Percentiles rank a stretch among this genome's conserved stretches.
Evolutionary conservation across 495 filamentous ascomycete species (phyloP).

Genomic region (Daldinia childiae): DNA sequence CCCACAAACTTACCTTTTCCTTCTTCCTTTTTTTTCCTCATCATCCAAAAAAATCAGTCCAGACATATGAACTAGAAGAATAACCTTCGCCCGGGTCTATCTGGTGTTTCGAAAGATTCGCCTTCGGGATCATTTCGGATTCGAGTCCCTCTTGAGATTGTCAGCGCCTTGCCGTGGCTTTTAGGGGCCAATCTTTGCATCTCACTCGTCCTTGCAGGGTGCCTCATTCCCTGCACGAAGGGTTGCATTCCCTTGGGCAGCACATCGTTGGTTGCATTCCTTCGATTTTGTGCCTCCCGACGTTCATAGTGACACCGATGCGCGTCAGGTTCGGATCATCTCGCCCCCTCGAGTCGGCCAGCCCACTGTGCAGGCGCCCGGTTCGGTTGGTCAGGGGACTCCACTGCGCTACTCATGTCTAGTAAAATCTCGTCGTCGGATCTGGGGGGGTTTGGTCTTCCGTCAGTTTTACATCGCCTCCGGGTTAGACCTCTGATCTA

Average conservation of each 20-base stretch:
- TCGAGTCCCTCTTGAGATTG: slow-evolving; percentile 1
- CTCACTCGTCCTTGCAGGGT: slow-evolving; percentile 9
- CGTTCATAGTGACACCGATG: slow-evolving; percentile 17
- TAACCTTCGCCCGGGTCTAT: slow-evolving; percentile 1
- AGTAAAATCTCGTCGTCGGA: background rate
- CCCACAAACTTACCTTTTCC: background rate
- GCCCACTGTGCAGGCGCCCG: slow-evolving; percentile 33
- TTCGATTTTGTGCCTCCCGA: background rate
- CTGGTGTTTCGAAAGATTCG: background rate
- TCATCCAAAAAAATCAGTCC: background rate
- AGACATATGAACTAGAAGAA: background rate
- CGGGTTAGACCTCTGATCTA: slow-evolving; percentile 3
- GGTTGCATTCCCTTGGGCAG: background rate
- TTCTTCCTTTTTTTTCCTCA: background rate
- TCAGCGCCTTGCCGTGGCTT: background rate
- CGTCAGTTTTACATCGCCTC: slow-evolving; percentile 10
- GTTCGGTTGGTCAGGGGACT: slow-evolving; percentile 37
- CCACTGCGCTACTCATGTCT: slow-evolving; percentile 6
- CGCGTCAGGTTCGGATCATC: slow-evolving; percentile 15
- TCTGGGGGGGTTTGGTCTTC: background rate
- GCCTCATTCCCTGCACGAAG: slow-evolving; percentile 18
- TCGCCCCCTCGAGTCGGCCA: slow-evolving; percentile 16
- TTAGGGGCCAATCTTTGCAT: slow-evolving; percentile 31
- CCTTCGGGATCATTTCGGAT: background rate
- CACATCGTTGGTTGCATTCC: slow-evolving; percentile 7